Evolutionary conservation across 1,284 basidiomycete species (phyloP).

Genomic region (Irpex lacteus): DNA sequence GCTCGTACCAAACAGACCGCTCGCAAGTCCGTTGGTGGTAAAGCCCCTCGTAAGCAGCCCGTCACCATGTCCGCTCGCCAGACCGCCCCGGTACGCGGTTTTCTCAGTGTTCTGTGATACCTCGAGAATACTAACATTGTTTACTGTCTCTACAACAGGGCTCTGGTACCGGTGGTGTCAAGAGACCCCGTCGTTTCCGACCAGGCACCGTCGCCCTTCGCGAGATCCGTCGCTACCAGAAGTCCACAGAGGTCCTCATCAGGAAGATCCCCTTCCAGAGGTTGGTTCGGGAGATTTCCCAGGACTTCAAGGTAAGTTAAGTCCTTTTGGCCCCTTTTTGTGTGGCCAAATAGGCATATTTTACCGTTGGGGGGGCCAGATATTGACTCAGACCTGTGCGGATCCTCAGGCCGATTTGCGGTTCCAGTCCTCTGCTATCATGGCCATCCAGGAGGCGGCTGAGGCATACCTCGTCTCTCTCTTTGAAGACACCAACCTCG

Average conservation of each 20-base stretch:
- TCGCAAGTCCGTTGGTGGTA: constrained; percentile 82
- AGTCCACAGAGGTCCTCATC: constrained; percentile 91
- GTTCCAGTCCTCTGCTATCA: constrained; percentile 97
- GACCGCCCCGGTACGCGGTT: constrained; percentile 47
- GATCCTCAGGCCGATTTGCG: constrained; percentile 69
- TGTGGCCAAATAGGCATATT: background rate
- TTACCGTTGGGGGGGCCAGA: background rate
- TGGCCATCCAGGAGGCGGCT: constrained; percentile 93
- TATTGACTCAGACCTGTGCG: background rate
- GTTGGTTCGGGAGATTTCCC: constrained; percentile 88
- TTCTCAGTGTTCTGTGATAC: constrained; percentile 3
- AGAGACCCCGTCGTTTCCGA: constrained; percentile 96
- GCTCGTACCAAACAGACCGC: constrained; percentile 78
- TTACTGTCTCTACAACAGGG: background rate
- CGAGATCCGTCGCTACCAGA: constrained; percentile 97
- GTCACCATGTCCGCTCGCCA: constrained; percentile 80
- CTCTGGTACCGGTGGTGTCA: constrained; percentile 81
- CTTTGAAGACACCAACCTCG: constrained; percentile 91
- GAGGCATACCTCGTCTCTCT: constrained; percentile 97
- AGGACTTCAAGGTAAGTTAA: constrained; percentile 82
- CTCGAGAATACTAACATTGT: background rate
- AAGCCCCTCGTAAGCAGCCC: constrained; percentile 88
- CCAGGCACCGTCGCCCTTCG: constrained; percentile 97
- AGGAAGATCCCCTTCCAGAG: constrained; percentile 93
- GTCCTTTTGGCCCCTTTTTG: constrained; percentile 6